phyloP scores from a whole-genome alignment of 768 basidiomycete genomes.

The Aureoboletus auriporus region DNA sequence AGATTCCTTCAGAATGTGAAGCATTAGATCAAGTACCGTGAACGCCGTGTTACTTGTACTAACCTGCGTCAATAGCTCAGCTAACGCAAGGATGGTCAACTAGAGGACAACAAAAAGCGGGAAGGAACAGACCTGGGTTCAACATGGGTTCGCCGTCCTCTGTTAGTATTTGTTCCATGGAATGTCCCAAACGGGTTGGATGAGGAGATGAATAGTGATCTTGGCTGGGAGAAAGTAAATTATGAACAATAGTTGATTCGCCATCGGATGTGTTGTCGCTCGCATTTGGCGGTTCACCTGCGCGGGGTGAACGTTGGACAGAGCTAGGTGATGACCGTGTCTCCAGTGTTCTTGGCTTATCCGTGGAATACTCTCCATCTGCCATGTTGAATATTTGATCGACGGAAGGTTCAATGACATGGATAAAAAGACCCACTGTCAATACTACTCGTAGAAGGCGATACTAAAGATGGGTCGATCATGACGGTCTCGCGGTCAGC shows the following conservation, averaged over 20 bases:
- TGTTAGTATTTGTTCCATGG: conserved; percentile 54
- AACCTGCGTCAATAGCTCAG: conserved; percentile 63
- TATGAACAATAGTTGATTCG: conserved; percentile 14
- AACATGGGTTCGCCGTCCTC: conserved; percentile 67
- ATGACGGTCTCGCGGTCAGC: conserved; percentile 20
- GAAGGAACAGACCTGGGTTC: conserved; percentile 51
- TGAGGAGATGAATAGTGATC: conserved; percentile 24
- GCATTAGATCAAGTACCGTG: conserved; percentile 27
- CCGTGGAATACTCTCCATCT: conserved; percentile 24
- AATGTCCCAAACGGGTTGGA: conserved; percentile 26
- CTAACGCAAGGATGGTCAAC: conserved; percentile 20
- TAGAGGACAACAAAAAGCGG: not conserved
- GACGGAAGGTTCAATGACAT: conserved; percentile 28
- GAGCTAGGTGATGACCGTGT: conserved; percentile 5
- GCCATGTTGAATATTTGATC: conserved; percentile 35
- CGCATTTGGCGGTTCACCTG: conserved; percentile 7
- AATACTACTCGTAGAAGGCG: conserved; percentile 11
- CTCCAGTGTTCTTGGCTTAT: conserved; percentile 8
- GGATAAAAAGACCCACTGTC: conserved; percentile 18
- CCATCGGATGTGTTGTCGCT: conserved; percentile 8
- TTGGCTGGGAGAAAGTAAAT: conserved; percentile 18
- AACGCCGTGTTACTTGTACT: conserved; percentile 15
- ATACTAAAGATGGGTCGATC: conserved; percentile 38
- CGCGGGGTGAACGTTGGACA: conserved; percentile 5
- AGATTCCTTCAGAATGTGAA: conserved; percentile 45